Percentiles rank a stretch among this genome's conserved stretches.
Evolutionary conservation across 768 basidiomycete species (phyloP).

Genomic region (Boletus rex-veris): DNA sequence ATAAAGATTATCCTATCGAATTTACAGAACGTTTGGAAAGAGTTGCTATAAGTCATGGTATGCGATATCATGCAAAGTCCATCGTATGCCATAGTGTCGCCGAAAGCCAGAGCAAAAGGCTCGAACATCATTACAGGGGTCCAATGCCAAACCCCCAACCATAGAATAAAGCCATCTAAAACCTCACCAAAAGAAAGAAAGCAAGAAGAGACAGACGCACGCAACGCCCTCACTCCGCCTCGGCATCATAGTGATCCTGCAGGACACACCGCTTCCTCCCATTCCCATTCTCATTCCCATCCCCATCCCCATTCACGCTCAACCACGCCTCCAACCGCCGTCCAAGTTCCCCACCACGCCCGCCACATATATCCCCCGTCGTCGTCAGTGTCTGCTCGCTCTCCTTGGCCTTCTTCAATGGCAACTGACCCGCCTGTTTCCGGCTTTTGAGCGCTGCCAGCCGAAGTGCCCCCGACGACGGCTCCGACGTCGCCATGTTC

Average conservation of each 20-base stretch:
- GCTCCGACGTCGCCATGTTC: constrained; percentile 9
- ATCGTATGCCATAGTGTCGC: not conserved
- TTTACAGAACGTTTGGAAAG: too few species aligned
- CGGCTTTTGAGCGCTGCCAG: constrained; percentile 27
- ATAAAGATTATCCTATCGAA: too few species aligned
- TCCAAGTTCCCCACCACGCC: constrained; percentile 75
- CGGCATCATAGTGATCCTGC: constrained; percentile 14
- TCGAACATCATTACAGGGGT: constrained; percentile 1
- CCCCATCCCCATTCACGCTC: constrained; percentile 35
- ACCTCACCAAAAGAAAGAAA: not conserved
- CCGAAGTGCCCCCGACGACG: constrained; percentile 19
- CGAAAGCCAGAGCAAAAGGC: not conserved
- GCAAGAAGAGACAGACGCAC: not conserved
- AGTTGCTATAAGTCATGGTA: not conserved
- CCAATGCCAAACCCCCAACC: not conserved
- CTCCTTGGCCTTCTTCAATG: constrained; percentile 58
- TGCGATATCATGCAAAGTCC: constrained; percentile 1
- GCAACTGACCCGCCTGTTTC: constrained; percentile 45
- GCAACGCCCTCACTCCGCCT: constrained; percentile 10
- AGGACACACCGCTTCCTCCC: constrained; percentile 2
- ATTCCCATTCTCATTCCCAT: constrained; percentile 14
- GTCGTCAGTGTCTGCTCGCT: constrained; percentile 67
- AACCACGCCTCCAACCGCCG: constrained; percentile 74
- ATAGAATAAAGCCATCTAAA: not conserved
- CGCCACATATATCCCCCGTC: constrained; percentile 76